phyloP scores from a whole-genome alignment of 140 eudicot species.

The Senecio squalidus region DNA sequence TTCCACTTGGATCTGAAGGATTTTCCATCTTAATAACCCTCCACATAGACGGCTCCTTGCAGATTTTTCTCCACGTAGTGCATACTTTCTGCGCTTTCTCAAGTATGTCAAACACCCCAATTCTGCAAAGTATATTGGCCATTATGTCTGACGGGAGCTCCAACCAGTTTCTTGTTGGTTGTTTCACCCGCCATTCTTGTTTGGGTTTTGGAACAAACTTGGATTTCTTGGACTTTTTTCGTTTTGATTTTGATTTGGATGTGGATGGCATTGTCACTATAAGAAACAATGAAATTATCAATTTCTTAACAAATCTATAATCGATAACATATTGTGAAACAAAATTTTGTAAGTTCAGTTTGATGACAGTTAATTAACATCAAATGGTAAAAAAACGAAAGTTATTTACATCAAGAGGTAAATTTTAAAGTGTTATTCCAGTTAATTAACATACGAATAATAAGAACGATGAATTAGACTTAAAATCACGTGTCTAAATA shows the following conservation, averaged over 20 bases:
- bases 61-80: slow-evolving; percentile 10
- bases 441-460: too few species aligned
- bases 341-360: too few species aligned
- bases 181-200: slow-evolving; percentile 16
- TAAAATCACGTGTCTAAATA: too few species aligned
- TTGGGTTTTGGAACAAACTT: slow-evolving; percentile 10
- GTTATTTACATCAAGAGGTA: too few species aligned
- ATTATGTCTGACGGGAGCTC: slow-evolving; percentile 16
- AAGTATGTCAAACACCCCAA: slow-evolving; percentile 13
- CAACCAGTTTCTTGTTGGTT: slow-evolving; percentile 12
- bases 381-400: too few species aligned
- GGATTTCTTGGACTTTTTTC: neutral
- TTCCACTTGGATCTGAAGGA: neutral
- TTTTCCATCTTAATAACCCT: neutral
- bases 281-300: too few species aligned
- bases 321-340: too few species aligned
- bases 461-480: too few species aligned
- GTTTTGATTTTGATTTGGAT: slow-evolving; percentile 1
- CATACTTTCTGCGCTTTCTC: slow-evolving; percentile 19
- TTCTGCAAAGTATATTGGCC: slow-evolving; percentile 10
- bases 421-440: too few species aligned
- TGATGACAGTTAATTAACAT: too few species aligned
- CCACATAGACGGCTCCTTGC: slow-evolving; percentile 24
- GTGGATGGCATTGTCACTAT: slow-evolving; percentile 12
- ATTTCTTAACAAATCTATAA: too few species aligned